A percentile compares a stretch with the other conserved stretches of the same genome.
Evolutionary conservation across 768 basidiomycete species (phyloP).

Genomic region (Hericium coralloides): DNA sequence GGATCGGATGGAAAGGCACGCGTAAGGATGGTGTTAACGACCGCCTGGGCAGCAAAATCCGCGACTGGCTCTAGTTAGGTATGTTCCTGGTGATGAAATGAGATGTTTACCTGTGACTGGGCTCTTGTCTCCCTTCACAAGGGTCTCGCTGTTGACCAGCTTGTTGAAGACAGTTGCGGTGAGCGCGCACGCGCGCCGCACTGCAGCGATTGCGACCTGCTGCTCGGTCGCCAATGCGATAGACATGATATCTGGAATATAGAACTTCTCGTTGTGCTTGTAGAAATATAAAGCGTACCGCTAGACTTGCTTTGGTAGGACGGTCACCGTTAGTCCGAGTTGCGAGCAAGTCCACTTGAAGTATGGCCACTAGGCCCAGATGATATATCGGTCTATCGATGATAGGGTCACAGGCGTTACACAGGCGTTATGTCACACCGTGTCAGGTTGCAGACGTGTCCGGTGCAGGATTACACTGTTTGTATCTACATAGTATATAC

Average conservation of each 20-base stretch:
- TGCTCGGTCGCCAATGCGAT: slow-evolving; percentile 56
- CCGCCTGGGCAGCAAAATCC: slow-evolving; percentile 89
- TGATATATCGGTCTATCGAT: too few species aligned
- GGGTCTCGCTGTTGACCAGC: slow-evolving; percentile 76
- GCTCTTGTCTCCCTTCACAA: slow-evolving; percentile 83
- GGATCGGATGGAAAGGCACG: slow-evolving; percentile 76
- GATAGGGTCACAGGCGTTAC: too few species aligned
- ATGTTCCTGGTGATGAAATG: background rate
- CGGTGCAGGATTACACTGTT: too few species aligned
- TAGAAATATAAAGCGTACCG: too few species aligned
- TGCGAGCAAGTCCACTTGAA: too few species aligned
- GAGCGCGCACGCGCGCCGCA: slow-evolving; percentile 75
- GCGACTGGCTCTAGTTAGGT: slow-evolving; percentile 46
- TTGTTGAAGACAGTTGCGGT: slow-evolving; percentile 83
- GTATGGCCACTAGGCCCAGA: too few species aligned
- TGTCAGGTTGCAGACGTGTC: too few species aligned
- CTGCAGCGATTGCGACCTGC: slow-evolving; percentile 77
- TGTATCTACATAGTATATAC: too few species aligned
- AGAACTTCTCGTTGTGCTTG: too few species aligned
- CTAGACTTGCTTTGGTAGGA: too few species aligned
- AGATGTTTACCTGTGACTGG: slow-evolving; percentile 45
- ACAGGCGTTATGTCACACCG: too few species aligned
- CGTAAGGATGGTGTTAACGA: slow-evolving; percentile 74
- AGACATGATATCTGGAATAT: slow-evolving; percentile 32
- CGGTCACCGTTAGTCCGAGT: too few species aligned